Conservation (phyloP, 2,329 filamentous ascomycete species). For the Claviceps capensis region DNA sequence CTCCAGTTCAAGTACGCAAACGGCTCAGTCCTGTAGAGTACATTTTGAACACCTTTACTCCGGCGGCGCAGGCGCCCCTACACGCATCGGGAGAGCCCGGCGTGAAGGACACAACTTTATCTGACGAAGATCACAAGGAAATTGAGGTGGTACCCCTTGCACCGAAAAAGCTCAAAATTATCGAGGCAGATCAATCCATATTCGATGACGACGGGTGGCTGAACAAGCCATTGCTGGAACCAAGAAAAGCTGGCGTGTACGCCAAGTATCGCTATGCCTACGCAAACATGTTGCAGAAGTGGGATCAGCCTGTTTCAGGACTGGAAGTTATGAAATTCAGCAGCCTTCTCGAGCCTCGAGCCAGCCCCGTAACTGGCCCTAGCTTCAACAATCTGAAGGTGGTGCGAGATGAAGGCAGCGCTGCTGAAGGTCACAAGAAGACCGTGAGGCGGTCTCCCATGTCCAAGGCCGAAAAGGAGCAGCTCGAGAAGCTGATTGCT, state of each 20-base stretch:
- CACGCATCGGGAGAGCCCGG: slow-evolving; percentile 32
- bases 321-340: slow-evolving; percentile 60
- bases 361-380: slow-evolving; percentile 14
- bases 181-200: slow-evolving; percentile 46
- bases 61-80: slow-evolving; percentile 34
- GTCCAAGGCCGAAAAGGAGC: slow-evolving; percentile 41
- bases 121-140: slow-evolving; percentile 36
- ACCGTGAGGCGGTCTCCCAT: slow-evolving; percentile 33
- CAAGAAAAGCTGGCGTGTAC: slow-evolving; percentile 33
- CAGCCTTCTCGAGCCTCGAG: slow-evolving; percentile 37
- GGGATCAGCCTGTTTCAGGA: slow-evolving; percentile 47
- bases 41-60: slow-evolving; percentile 40
- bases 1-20: slow-evolving; percentile 32
- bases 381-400: slow-evolving; percentile 24
- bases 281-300: slow-evolving; percentile 55
- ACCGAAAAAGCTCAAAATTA: slow-evolving; percentile 37
- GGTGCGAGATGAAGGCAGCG: slow-evolving; percentile 24
- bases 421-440: slow-evolving; percentile 21
- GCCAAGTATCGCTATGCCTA: slow-evolving; percentile 51
- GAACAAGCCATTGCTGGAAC: slow-evolving; percentile 42
- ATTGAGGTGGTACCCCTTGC: slow-evolving; percentile 34
- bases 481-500: slow-evolving; percentile 33
- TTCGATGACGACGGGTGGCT: slow-evolving; percentile 59
- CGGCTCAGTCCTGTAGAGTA: slow-evolving; percentile 48
- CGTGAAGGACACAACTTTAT: slow-evolving; percentile 36